Conservation (phyloP, 2,329 filamentous ascomycete genomes). For the Colletotrichum aenigma region DNA sequence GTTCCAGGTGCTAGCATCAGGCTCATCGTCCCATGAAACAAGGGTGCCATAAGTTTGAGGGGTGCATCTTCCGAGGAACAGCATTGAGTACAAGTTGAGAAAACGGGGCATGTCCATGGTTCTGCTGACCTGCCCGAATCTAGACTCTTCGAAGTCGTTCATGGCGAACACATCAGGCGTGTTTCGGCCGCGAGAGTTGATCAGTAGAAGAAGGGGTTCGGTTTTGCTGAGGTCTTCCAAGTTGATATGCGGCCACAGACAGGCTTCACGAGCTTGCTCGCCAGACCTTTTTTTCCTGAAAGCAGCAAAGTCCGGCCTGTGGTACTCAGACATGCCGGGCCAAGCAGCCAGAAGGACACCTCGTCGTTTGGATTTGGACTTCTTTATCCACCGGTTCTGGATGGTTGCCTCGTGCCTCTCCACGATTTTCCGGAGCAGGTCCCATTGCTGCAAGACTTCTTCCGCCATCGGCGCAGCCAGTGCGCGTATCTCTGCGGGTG, state of each 20-base stretch:
- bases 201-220: conserved; percentile 49
- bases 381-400: conserved; percentile 60
- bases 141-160: conserved; percentile 42
- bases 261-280: conserved; percentile 31
- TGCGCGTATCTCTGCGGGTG: not conserved
- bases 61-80: conserved; percentile 31
- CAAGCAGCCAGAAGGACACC: conserved; percentile 51
- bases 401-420: conserved; percentile 55
- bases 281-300: conserved; percentile 11
- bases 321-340: conserved; percentile 51
- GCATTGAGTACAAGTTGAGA: conserved; percentile 36
- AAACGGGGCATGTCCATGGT: conserved; percentile 27
- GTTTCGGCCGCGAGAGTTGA: conserved; percentile 56
- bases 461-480: not conserved
- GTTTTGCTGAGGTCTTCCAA: conserved; percentile 55
- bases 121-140: conserved; percentile 29
- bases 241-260: conserved; percentile 61
- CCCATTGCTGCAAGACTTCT: conserved; percentile 38
- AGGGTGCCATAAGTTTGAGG: conserved; percentile 40
- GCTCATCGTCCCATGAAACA: conserved; percentile 33
- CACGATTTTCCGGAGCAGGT: conserved; percentile 44
- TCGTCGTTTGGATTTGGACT: conserved; percentile 47
- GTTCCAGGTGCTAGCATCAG: conserved; percentile 39
- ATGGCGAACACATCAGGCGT: conserved; percentile 50
- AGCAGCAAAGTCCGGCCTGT: conserved; percentile 56